Conservation (phyloP, 257 asterid species). For the Jacaranda mimosifolia region DNA sequence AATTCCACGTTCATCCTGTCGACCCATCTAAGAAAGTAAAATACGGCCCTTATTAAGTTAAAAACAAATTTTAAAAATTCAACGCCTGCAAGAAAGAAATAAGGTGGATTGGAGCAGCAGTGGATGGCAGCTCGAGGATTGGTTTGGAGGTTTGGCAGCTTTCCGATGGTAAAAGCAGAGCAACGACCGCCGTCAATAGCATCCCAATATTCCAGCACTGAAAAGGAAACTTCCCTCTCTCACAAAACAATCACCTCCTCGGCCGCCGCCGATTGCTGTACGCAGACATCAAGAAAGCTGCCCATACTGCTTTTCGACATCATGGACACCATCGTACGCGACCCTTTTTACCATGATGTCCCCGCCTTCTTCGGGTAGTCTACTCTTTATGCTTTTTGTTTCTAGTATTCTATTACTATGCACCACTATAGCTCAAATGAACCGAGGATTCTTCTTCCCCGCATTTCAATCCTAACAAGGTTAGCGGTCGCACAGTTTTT, state of each 20-base stretch:
- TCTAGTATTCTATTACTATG: not conserved
- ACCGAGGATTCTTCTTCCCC: not conserved
- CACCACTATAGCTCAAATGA: not conserved
- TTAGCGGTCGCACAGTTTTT: not conserved
- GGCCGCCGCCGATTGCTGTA: conserved; percentile 20
- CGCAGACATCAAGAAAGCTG: conserved; percentile 49
- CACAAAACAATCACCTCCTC: conserved; percentile 24
- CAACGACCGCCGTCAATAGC: conserved; percentile 30
- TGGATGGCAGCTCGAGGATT: conserved; percentile 38
- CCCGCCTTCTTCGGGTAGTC: conserved; percentile 86
- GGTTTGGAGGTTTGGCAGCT: conserved; percentile 40
- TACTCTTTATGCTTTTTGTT: not conserved
- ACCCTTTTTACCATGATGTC: conserved; percentile 86
- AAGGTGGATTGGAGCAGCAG: not conserved
- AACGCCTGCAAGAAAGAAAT: too few species aligned
- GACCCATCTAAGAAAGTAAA: too few species aligned
- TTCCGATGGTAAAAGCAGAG: conserved; percentile 33
- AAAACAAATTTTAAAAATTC: too few species aligned
- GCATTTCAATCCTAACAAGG: not conserved
- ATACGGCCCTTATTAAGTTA: too few species aligned
- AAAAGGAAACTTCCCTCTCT: conserved; percentile 36
- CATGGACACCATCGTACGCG: conserved; percentile 89
- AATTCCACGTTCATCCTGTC: too few species aligned
- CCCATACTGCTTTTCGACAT: conserved; percentile 89
- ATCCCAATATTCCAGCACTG: not conserved